Evolutionary conservation across 2,329 filamentous ascomycete species (phyloP).

Genomic region (Graphilbum fragrans): DNA sequence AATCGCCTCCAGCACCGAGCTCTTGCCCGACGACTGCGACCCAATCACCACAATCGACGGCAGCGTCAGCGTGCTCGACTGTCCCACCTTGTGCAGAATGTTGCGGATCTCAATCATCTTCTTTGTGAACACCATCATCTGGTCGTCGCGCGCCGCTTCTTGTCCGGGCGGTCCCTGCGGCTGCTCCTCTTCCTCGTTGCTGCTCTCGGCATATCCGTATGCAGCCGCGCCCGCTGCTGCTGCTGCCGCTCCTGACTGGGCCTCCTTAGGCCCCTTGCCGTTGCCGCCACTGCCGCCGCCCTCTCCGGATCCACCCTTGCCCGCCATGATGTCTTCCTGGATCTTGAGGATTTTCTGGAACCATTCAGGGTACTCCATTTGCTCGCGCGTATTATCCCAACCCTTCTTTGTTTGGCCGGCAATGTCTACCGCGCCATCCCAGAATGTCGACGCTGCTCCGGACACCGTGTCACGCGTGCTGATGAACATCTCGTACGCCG

Average conservation of each 20-base stretch:
- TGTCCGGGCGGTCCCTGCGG: slow-evolving; percentile 24
- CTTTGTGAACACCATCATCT: slow-evolving; percentile 98
- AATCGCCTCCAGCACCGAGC: slow-evolving; percentile 90
- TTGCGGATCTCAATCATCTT: slow-evolving; percentile 99
- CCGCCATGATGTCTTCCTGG: slow-evolving; percentile 46
- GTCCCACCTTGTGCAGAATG: slow-evolving; percentile 81
- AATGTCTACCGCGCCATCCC: slow-evolving; percentile 61
- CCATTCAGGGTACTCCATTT: slow-evolving; percentile 62
- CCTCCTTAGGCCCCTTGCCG: slow-evolving; percentile 44
- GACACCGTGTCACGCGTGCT: slow-evolving; percentile 61
- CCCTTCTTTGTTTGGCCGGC: slow-evolving; percentile 69
- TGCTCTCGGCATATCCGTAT: slow-evolving; percentile 60
- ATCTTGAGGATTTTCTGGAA: slow-evolving; percentile 58
- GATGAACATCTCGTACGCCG: slow-evolving; percentile 63
- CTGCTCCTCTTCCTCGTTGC: slow-evolving; percentile 22
- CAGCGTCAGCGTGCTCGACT: slow-evolving; percentile 76
- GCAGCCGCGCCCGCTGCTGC: slow-evolving; percentile 62
- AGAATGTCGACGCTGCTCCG: slow-evolving; percentile 54
- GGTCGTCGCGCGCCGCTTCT: slow-evolving; percentile 73
- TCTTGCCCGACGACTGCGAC: slow-evolving; percentile 96
- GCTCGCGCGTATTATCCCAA: slow-evolving; percentile 74
- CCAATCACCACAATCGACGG: slow-evolving; percentile 99
- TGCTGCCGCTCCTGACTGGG: slow-evolving; percentile 42
- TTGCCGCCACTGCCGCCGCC: slow-evolving; percentile 26
- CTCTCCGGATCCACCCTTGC: slow-evolving; percentile 31